Evolutionary conservation across 176 grass and related monocot genomes (phyloP), one percentile per base, ranked within the genome.

Genomic region (Tillandsia leiboldiana): DNA sequence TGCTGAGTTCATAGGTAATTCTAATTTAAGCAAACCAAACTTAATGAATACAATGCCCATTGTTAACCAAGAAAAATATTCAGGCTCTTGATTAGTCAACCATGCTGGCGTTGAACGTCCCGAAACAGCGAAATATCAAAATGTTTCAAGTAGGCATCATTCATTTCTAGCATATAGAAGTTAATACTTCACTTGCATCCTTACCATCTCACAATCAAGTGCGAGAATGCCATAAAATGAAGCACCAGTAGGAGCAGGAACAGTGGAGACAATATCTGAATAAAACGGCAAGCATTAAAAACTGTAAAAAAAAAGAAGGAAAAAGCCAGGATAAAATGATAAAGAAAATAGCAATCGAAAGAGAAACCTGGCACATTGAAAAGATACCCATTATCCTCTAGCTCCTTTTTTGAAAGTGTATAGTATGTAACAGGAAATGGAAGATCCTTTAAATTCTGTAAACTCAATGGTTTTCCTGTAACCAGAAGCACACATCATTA

Each of bases 201-300:
- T 76, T 85, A 92, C 93, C 93, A 97, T 97, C 68, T 97, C 93
- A 90, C 93, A 97, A 75, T 92, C 93, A 85, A 97, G 89, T 68
- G 86, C 93, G 12, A 97, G 82, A 80, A 92, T 77, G 90, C 85
- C 80, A 83, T 86, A 71, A 63, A 76, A 61, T 26, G 76, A 78
- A 78, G 79, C 82, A 58, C 72, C 82, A 67, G 70, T 70, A 82
- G 86, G 81, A 82, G 81, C 82, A 71, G 94, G 70, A 83, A 85
- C 64, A 27, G 86, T 97, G 67, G 86, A 70, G 50, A 97, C 77
- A 78, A 97, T 73, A 79, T 82, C 89, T 92, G 83, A n/a, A 73
- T 47, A n/a, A 20, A 26, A 20, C 18, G 5, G 58, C 72, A 83
- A 85, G 29, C 51, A 70, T 48, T 42, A 42, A 50, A 73, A 73